These are phyloP conservation scores for Pythium periplocum DNA, from an alignment of 352 stramenopile genomes.

Conservation along the genomic window DNA sequence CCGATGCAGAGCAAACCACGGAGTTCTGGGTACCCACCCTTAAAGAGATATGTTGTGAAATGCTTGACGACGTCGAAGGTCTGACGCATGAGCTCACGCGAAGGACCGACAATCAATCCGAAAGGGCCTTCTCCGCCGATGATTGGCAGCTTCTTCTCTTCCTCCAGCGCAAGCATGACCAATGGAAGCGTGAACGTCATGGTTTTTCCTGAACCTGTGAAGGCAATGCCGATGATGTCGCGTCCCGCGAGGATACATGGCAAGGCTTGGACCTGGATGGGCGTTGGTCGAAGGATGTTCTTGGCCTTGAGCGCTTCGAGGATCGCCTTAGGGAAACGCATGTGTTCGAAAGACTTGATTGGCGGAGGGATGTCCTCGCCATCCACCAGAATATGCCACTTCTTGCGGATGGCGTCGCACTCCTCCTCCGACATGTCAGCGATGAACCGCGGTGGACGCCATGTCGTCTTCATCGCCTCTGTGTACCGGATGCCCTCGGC, in stretches of 20 bases:
- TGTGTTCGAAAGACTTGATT: constrained; percentile 96
- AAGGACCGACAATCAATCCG: constrained; percentile 96
- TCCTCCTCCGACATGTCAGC: constrained; percentile 79
- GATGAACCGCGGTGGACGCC: constrained; percentile 87
- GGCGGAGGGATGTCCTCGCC: constrained; percentile 94
- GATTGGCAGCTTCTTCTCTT: constrained; percentile 94
- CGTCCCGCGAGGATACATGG: constrained; percentile 94
- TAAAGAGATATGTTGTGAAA: constrained; percentile 83
- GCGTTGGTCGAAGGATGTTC: constrained; percentile 95
- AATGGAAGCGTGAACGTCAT: constrained; percentile 97
- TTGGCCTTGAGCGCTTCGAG: constrained; percentile 91
- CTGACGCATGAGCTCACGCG: constrained; percentile 96
- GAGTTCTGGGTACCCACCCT: constrained; percentile 74
- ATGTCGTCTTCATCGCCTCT: constrained; percentile 89
- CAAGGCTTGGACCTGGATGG: constrained; percentile 98
- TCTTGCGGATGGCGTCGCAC: constrained; percentile 91
- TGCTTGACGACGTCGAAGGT: constrained; percentile 96
- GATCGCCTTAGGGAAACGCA: constrained; percentile 95
- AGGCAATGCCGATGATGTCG: constrained; percentile 99
- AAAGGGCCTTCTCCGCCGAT: constrained; percentile 94
- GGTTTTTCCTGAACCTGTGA: constrained; percentile 98
- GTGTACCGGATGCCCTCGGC: constrained; percentile 91
- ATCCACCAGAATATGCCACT: constrained; percentile 98
- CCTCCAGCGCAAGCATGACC: constrained; percentile 95
- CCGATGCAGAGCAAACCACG: constrained; percentile 94